Evolutionary conservation across 163 green algal genomes (phyloP).

Genomic region (Scenedesmus sp.): DNA sequence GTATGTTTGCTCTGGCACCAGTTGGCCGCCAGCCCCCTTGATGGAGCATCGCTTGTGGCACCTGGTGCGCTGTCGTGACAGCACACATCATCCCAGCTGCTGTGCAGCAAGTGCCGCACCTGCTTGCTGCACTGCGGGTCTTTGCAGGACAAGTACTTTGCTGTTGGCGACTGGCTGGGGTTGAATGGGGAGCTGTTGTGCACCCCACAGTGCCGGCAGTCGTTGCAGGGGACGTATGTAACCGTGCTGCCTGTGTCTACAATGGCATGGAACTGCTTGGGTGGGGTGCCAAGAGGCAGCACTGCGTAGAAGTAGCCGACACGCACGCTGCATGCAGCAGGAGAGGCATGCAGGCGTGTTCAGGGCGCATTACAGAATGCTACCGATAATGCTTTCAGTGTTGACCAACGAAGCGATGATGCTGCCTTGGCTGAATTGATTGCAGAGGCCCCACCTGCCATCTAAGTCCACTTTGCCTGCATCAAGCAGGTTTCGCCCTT

Average conservation of each 20-base stretch:
- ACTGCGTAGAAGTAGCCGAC: conserved; percentile 91
- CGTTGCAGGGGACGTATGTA: conserved; percentile 90
- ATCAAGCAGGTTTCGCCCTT: neutral
- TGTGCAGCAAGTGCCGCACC: neutral
- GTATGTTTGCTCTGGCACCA: too few relatives aligned
- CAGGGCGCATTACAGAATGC: neutral
- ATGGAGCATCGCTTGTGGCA: too few relatives aligned
- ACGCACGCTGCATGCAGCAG: conserved; percentile 22
- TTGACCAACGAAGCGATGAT: neutral
- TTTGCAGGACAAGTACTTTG: conserved; percentile 18
- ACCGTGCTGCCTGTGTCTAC: conserved; percentile 97
- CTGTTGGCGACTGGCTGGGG: conserved; percentile 11
- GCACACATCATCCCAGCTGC: neutral
- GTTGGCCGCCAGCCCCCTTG: neutral
- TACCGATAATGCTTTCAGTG: neutral
- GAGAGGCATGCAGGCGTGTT: neutral
- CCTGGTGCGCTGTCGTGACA: neutral
- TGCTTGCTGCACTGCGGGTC: conserved; percentile 11
- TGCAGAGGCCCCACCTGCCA: conserved; percentile 21
- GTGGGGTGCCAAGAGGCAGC: conserved; percentile 87
- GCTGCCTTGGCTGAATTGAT: neutral
- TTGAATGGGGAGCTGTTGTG: conserved; percentile 6
- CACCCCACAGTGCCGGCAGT: neutral
- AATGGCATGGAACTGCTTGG: conserved; percentile 87
- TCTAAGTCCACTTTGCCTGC: conserved; percentile 37